A percentile compares a stretch with the other conserved stretches of the same genome.
Conservation (phyloP, 257 asterid species). For the Salvia miltiorrhiza region DNA sequence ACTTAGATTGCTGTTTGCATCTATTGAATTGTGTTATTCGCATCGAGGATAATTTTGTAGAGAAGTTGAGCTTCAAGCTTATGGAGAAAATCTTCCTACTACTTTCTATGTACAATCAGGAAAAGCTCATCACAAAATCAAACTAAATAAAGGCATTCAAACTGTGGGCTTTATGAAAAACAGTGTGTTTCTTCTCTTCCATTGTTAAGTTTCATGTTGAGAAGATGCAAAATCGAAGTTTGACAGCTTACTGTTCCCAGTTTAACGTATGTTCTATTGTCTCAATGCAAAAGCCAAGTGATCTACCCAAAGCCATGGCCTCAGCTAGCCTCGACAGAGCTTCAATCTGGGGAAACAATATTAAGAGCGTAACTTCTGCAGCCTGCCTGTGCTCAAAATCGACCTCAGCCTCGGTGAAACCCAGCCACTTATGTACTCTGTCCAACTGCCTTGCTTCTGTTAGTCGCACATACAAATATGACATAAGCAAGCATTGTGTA, state of each 20-base stretch:
- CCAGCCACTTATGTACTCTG: conserved; percentile 46
- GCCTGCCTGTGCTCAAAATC: conserved; percentile 39
- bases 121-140: too few species aligned
- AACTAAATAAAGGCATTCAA: too few species aligned
- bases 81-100: too few species aligned
- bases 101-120: too few species aligned
- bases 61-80: too few species aligned
- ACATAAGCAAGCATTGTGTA: not conserved
- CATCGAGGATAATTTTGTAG: not conserved
- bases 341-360: conserved; percentile 35
- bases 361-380: conserved; percentile 35
- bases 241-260: not conserved
- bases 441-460: conserved; percentile 38
- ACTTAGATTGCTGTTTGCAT: not conserved
- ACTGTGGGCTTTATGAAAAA: too few species aligned
- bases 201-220: not conserved
- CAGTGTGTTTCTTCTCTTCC: not conserved
- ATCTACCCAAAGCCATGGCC: conserved; percentile 60
- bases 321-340: conserved; percentile 45
- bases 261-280: conserved; percentile 40
- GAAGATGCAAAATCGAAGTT: not conserved
- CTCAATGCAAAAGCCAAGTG: conserved; percentile 63
- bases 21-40: not conserved
- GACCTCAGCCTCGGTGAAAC: conserved; percentile 31
- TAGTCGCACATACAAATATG: not conserved